Evolutionary conservation across 805 yeast genomes (phyloP).

Genomic region (Lipomyces mesembrius): DNA sequence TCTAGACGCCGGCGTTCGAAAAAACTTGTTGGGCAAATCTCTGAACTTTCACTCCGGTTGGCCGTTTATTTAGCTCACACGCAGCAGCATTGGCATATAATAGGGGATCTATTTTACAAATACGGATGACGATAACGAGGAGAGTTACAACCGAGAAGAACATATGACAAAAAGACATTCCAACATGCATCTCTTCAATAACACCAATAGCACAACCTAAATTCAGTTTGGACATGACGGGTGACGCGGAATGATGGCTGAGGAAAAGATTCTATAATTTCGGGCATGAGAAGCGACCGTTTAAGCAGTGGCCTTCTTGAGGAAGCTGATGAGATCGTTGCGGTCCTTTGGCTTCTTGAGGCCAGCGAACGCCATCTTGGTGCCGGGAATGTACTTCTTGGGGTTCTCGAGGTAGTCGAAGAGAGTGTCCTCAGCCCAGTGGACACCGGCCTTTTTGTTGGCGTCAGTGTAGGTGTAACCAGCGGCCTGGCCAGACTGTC

Average conservation of each 20-base stretch:
- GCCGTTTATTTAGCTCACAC: too few relatives aligned
- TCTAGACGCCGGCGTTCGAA: too few relatives aligned
- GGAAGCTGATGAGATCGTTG: conserved; percentile 88
- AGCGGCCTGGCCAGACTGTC: conserved; percentile 86
- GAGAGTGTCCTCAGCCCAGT: conserved; percentile 86
- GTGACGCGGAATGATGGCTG: too few relatives aligned
- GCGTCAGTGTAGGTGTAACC: conserved; percentile 98
- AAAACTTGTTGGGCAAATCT: too few relatives aligned
- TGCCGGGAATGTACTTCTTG: conserved; percentile 99
- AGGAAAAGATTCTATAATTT: not conserved
- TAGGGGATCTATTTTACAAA: not conserved
- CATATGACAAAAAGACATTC: not conserved
- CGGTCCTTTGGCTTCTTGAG: conserved; percentile 99
- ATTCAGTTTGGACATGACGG: not conserved
- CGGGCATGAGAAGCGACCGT: not conserved
- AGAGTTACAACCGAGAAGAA: not conserved
- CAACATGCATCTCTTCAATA: not conserved
- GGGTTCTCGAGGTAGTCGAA: conserved; percentile 98
- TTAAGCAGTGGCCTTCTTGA: conserved; percentile 46
- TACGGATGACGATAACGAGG: not conserved
- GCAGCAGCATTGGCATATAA: not conserved
- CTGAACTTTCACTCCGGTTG: too few relatives aligned
- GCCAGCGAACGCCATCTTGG: conserved; percentile 99
- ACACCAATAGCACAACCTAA: not conserved
- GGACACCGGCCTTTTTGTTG: conserved; percentile 92